Evolutionary conservation across 495 filamentous ascomycete species (phyloP).

Genomic region (Neurospora cerealis): DNA sequence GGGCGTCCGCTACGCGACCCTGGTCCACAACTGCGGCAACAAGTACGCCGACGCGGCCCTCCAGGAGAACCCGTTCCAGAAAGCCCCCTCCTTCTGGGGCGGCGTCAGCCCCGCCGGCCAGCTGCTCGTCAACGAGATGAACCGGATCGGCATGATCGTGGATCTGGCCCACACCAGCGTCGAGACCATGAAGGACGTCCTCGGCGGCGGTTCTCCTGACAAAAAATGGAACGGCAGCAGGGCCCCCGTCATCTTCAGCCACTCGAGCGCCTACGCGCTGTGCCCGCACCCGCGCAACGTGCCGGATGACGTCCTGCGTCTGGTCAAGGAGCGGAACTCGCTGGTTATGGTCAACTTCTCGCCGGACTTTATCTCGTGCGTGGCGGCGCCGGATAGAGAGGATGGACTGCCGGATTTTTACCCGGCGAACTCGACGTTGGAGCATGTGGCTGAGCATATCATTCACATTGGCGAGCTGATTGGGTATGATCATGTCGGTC

Average conservation of each 20-base stretch:
- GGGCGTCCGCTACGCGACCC: constrained; percentile 83
- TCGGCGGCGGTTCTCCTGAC: constrained; percentile 30
- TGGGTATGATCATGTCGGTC: constrained; percentile 64
- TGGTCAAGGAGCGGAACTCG: constrained; percentile 48
- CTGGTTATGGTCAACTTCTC: constrained; percentile 73
- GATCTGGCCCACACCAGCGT: constrained; percentile 58
- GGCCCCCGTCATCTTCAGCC: constrained; percentile 67
- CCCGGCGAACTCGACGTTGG: constrained; percentile 59
- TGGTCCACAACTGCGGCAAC: constrained; percentile 94
- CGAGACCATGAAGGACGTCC: constrained; percentile 62
- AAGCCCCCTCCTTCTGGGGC: constrained; percentile 42
- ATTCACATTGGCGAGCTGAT: constrained; percentile 57
- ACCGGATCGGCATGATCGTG: constrained; percentile 69
- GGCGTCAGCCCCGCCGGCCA: constrained; percentile 64
- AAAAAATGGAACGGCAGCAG: constrained; percentile 39
- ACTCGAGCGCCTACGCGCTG: constrained; percentile 55
- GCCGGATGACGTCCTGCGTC: constrained; percentile 56
- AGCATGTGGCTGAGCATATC: constrained; percentile 68
- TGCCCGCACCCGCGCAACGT: constrained; percentile 67
- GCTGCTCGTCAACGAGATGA: constrained; percentile 64
- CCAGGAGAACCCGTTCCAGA: constrained; percentile 31
- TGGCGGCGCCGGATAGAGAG: constrained; percentile 38
- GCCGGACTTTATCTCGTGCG: constrained; percentile 70
- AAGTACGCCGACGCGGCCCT: constrained; percentile 78
- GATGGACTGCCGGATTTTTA: constrained; percentile 51